Base-by-base conservation (phyloP, 1,284 basidiomycete species). In the Retiboletus flavoniger region DNA sequence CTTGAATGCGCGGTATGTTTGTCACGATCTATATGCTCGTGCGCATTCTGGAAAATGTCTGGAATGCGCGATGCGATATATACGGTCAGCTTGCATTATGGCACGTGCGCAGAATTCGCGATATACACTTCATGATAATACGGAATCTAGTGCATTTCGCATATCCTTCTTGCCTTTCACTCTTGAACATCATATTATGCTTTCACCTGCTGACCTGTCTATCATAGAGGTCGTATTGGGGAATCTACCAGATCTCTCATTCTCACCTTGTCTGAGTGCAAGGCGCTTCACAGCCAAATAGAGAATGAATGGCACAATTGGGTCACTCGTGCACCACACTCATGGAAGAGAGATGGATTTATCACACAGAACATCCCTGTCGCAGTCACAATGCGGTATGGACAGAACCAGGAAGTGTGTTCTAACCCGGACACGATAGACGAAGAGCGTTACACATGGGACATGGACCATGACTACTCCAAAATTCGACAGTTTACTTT, bases 351-450 rank as follows among this genome's bases (percentile, higher is more conserved):
- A 21, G 38, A 39, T 4, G 7, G 19, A 3, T 39, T 39, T 6
- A 2, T 39, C 1, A 21, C 19, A 0, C 21, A 17, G 3, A 21
- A 39, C 0, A 1, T 39, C 4, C 38, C 38, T 0, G 4, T 39
- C 11, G 7, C 38, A 3, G 21, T 39, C 0, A 39, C 38, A 0
- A 39, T 39, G 11, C 17, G 38, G 11, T 39, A 39, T 5, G 38
- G 38, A 21, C 38, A 39, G 19, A 39, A 39, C 0, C 38, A 39
- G 3, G 3, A 13, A 9, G 19, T 39, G 7, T 10, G 19, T 1
- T 19, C 38, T 0, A 19, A 39, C 10, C 11, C 11, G 0, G 10
- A 19, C 21, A 3, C 7, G 7, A 21, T 7, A 11, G 19, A 0
- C 13, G n/a, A n/a, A 4, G 38, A 39, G 14, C 38, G 19, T 2